Evolutionary conservation across 129 eudicot species (phyloP), one percentile per base, ranked within the genome.

Genomic region (Ambrosia artemisiifolia): DNA sequence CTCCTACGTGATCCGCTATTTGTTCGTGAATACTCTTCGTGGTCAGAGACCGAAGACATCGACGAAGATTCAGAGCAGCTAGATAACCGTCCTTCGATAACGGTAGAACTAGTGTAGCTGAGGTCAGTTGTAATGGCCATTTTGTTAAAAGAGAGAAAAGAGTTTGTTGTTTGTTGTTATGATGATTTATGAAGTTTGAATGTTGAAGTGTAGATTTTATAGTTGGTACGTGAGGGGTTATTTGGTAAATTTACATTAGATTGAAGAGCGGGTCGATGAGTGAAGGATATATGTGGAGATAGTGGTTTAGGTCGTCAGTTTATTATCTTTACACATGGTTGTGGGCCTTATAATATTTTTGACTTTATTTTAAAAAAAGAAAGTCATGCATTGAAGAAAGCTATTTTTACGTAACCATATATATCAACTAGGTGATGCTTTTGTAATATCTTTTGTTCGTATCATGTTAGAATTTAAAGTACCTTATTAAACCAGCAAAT

Each of bases 51-150:
- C 19, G 63, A 69, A 11, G 28, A 40, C 65, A 40, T 51, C 32
- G 93, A 90, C 87, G 83, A 84, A 63, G 93, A 84, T 10, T 84
- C 81, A 70, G 81, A 49, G 55, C 79, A 70, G 84, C 76, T 49
- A 2, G 71, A 50, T 5, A 70, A 51, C 1, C 71, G 42, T 16
- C 78, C 71, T 24, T 36, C 30, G 36, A 11, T 4, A 7, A 8
- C 7, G 9, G 71, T 36, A 51, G 71, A 2, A 63, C 28, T 24
- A 24, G 7, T 13, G 78, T 6, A 64, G 36, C 69, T 24, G 75
- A 47, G 16, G 19, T 69, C 63, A 11, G 56, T 70, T 77, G 75
- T 10, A 7, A 30, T 48, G 11, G 81, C 71, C 81, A 77, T 77
- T 50, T 12, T 48, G 16, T 36, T 36, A 36, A 8, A 32, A 48